phyloP scores from a whole-genome alignment of 495 filamentous ascomycete genomes.

The Paragyromitra xinjiangensis region DNA sequence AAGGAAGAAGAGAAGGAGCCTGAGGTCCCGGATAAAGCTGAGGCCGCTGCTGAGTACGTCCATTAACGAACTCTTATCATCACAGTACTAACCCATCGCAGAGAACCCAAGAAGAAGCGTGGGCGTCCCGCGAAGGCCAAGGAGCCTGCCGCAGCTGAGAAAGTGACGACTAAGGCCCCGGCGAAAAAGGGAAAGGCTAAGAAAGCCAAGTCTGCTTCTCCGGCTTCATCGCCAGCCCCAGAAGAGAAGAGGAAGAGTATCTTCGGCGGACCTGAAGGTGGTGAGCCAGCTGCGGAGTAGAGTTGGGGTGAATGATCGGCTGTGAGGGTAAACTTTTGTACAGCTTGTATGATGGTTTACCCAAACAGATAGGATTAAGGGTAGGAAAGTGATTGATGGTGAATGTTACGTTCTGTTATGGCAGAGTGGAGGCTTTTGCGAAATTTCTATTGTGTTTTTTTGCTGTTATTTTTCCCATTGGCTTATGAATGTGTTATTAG shows the following conservation, averaged over 20 bases:
- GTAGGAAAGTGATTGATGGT: background rate
- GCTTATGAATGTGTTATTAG: constrained; percentile 24
- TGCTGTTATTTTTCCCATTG: background rate
- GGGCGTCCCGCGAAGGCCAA: constrained; percentile 45
- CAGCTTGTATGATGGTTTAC: background rate
- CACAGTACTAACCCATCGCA: constrained; percentile 13
- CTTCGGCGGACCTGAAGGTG: constrained; percentile 32
- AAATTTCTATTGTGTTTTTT: background rate
- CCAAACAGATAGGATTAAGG: background rate
- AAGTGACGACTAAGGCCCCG: constrained; percentile 19
- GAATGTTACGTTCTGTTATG: background rate
- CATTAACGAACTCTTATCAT: background rate
- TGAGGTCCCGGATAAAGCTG: constrained; percentile 26
- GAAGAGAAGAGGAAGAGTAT: constrained; percentile 38
- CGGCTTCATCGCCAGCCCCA: constrained; percentile 10
- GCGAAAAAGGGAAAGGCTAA: constrained; percentile 29
- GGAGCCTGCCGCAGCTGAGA: constrained; percentile 19
- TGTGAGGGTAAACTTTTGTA: background rate
- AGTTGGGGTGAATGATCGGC: background rate
- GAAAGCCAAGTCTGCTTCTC: constrained; percentile 18
- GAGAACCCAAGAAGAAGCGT: constrained; percentile 54
- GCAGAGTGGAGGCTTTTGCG: background rate
- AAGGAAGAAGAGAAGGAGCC: constrained; percentile 44
- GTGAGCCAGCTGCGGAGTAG: constrained; percentile 13
- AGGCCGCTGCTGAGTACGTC: constrained; percentile 29